phyloP scores from a whole-genome alignment of 129 eudicot genomes.

The Flaveria robusta region DNA sequence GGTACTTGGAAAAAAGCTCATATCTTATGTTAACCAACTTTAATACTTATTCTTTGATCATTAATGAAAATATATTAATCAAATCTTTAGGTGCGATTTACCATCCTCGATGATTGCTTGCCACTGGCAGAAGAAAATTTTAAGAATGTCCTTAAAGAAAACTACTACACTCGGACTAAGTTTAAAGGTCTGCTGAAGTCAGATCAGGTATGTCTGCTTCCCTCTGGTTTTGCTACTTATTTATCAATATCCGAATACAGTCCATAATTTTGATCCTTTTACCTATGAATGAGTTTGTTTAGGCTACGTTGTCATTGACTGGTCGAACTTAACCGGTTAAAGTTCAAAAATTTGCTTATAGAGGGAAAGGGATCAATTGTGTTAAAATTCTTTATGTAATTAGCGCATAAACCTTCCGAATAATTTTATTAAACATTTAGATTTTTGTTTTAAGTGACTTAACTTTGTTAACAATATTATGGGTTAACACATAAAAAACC shows the following conservation, averaged over 20 bases:
- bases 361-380: not conserved
- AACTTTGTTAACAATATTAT: not conserved
- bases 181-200: conserved; percentile 65
- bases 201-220: conserved; percentile 56
- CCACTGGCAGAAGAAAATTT: conserved; percentile 87
- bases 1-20: not conserved
- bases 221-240: not conserved
- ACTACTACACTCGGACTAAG: conserved; percentile 63
- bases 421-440: not conserved
- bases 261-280: not conserved
- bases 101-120: conserved; percentile 63
- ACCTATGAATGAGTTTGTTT: not conserved
- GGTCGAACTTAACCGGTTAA: not conserved
- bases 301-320: not conserved
- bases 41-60: not conserved
- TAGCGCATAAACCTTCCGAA: not conserved
- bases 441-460: not conserved
- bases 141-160: conserved; percentile 65
- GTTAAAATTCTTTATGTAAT: not conserved
- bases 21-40: not conserved
- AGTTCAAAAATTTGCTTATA: not conserved
- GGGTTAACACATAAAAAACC: too few relatives aligned
- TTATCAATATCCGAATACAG: not conserved
- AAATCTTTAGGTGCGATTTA: conserved; percentile 64
- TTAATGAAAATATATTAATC: not conserved